phyloP scores from a whole-genome alignment of 768 basidiomycete genomes.

The Calocybe cyanea region DNA sequence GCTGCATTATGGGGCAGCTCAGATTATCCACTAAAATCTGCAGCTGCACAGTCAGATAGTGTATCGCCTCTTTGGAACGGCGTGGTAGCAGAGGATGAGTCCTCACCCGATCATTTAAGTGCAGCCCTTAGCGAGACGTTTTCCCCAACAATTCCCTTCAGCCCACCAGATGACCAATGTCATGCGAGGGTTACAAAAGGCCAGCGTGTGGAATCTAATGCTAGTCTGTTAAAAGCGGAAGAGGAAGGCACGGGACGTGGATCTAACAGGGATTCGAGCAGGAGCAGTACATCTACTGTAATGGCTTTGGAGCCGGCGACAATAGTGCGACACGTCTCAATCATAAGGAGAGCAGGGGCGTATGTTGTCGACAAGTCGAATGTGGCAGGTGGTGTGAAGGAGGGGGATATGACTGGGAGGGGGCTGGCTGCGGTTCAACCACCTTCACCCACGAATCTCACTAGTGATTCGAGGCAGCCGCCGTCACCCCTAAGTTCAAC shows the following conservation, averaged over 20 bases:
- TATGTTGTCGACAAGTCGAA: constrained; percentile 38
- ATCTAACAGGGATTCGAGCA: constrained; percentile 39
- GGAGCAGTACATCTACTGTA: constrained; percentile 46
- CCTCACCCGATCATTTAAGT: constrained; percentile 2
- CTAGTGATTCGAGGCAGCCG: constrained; percentile 20
- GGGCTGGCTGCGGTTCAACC: not conserved
- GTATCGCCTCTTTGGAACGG: constrained; percentile 14
- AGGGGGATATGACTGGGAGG: constrained; percentile 5
- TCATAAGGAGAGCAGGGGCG: constrained; percentile 50
- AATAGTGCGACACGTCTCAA: constrained; percentile 42
- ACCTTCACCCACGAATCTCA: constrained; percentile 2
- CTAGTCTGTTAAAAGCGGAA: constrained; percentile 16
- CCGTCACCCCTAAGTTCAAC: constrained; percentile 49
- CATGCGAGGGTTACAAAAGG: not conserved
- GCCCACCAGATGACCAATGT: not conserved
- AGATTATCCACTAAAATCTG: constrained; percentile 3
- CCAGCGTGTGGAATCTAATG: constrained; percentile 14
- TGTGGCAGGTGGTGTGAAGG: constrained; percentile 11
- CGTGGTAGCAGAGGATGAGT: constrained; percentile 11
- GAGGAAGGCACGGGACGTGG: constrained; percentile 12
- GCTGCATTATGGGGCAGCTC: constrained; percentile 9
- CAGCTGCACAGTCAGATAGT: constrained; percentile 4
- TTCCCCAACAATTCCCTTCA: constrained; percentile 24
- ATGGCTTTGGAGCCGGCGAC: constrained; percentile 31
- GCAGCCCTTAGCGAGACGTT: constrained; percentile 24